Percentiles rank a stretch among this genome's conserved stretches.
phyloP scores from a whole-genome alignment of 164 flowering plant genomes.

The Akebia trifoliata region DNA sequence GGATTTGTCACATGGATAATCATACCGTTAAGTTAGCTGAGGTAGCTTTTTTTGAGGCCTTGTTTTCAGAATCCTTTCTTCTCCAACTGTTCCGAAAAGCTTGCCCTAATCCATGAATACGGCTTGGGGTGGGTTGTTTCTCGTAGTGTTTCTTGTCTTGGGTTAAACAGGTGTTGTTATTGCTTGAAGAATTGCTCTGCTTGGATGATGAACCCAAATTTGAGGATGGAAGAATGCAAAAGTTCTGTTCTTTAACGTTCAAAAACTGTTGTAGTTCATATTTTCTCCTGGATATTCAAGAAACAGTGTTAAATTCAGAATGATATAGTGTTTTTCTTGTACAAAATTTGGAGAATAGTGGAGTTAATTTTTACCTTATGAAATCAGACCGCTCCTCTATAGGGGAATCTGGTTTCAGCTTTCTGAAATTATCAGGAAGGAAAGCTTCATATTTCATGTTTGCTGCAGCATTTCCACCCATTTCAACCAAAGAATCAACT shows the following conservation, averaged over 20 bases:
- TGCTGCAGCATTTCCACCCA: slow-evolving; percentile 69
- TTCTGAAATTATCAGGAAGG: slow-evolving; percentile 45
- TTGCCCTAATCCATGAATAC: slow-evolving; percentile 49
- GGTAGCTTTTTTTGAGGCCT: slow-evolving; percentile 38
- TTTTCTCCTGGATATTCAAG: slow-evolving; percentile 62
- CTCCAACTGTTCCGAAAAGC: slow-evolving; percentile 88
- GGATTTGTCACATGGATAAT: no score
- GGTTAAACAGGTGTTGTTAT: slow-evolving; percentile 9
- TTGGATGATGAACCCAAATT: slow-evolving; percentile 18
- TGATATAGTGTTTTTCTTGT: not conserved
- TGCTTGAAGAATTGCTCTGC: slow-evolving; percentile 17
- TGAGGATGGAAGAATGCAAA: slow-evolving; percentile 34
- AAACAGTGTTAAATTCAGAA: slow-evolving; percentile 18
- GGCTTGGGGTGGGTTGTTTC: slow-evolving; percentile 44
- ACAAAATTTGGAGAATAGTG: not conserved
- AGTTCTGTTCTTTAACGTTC: slow-evolving; percentile 18
- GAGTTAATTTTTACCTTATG: slow-evolving; percentile 48
- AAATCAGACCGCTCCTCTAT: slow-evolving; percentile 72
- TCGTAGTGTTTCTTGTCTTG: slow-evolving; percentile 47
- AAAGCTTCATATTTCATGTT: slow-evolving; percentile 80
- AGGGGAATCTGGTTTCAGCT: slow-evolving; percentile 72
- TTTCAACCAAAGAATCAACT: slow-evolving; percentile 51
- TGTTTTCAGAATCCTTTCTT: slow-evolving; percentile 52
- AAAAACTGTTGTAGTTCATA: slow-evolving; percentile 72
- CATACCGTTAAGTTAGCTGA: slow-evolving; percentile 37